phyloP scores from a whole-genome alignment of 345 rosid species.

The Passiflora organensis region DNA sequence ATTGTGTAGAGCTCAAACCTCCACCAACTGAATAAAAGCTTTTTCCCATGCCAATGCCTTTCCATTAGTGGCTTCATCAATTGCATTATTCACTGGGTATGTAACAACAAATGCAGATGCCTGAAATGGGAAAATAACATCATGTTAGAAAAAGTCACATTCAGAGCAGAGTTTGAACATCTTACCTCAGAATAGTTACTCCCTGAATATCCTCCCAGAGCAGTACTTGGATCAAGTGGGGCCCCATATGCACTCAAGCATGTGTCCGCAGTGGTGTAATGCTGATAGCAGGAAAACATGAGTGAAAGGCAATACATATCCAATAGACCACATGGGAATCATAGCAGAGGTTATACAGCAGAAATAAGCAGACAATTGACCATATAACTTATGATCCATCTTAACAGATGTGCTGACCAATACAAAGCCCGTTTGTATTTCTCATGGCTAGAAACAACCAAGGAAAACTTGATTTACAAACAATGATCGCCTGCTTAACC shows the following conservation, averaged over 20 bases:
- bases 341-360: neutral
- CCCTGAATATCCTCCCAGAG: constrained; percentile 84
- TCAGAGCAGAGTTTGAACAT: constrained; percentile 19
- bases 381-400: neutral
- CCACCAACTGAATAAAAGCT: constrained; percentile 72
- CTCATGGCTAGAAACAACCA: no score
- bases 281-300: constrained; percentile 40
- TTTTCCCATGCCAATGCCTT: constrained; percentile 96
- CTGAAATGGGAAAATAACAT: constrained; percentile 31
- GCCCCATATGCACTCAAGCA: constrained; percentile 94
- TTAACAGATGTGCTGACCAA: no score
- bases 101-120: constrained; percentile 90
- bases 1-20: constrained; percentile 40
- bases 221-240: constrained; percentile 90
- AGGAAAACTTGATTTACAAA: no score
- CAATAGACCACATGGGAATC: neutral
- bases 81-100: constrained; percentile 84
- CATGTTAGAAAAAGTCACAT: constrained; percentile 1
- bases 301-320: constrained; percentile 6
- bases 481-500: neutral
- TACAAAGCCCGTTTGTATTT: no score
- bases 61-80: constrained; percentile 59
- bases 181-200: constrained; percentile 74
- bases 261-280: constrained; percentile 71
- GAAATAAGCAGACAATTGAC: constrained; percentile 12